These are phyloP conservation scores for Trichoderma virens DNA, from an alignment of 495 filamentous ascomycete species.

Conservation along the genomic window DNA sequence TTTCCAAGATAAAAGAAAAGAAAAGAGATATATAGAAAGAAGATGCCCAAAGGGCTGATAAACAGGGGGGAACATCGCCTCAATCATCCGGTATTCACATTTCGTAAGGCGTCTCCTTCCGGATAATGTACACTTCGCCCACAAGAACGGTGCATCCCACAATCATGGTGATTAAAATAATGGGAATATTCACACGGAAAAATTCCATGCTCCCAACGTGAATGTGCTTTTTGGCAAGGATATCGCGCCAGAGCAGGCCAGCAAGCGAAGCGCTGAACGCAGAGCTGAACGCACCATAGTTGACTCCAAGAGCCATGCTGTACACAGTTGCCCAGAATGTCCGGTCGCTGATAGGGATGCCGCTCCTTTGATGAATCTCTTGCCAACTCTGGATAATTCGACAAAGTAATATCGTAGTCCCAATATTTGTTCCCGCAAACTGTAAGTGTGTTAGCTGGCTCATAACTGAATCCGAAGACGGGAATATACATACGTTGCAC, in stretches of 20 bases:
- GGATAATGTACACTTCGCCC: slow-evolving; percentile 49
- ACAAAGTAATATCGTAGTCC: slow-evolving; percentile 59
- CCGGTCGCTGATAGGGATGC: slow-evolving; percentile 39
- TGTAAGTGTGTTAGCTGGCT: slow-evolving; percentile 18
- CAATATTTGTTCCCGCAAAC: slow-evolving; percentile 66
- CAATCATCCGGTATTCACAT: too few species aligned
- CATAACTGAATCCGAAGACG: not conserved
- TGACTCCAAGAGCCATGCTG: slow-evolving; percentile 60
- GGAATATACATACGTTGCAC: slow-evolving; percentile 50
- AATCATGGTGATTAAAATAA: slow-evolving; percentile 58
- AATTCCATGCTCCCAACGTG: slow-evolving; percentile 50
- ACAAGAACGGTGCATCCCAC: slow-evolving; percentile 51
- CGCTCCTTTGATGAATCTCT: slow-evolving; percentile 39
- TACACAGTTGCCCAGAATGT: slow-evolving; percentile 62
- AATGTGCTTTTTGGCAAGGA: slow-evolving; percentile 55
- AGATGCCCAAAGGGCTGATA: too few species aligned
- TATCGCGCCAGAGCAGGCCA: slow-evolving; percentile 59
- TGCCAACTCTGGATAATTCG: slow-evolving; percentile 58
- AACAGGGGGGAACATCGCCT: too few species aligned
- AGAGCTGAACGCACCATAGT: slow-evolving; percentile 61
- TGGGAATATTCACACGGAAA: slow-evolving; percentile 54
- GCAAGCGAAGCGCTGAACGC: slow-evolving; percentile 60
- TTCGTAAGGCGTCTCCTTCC: not conserved
- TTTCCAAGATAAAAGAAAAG: too few species aligned
- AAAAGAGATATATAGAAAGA: too few species aligned